Base-by-base conservation (phyloP, 140 eudicot species). In the Senecio squalidus region DNA sequence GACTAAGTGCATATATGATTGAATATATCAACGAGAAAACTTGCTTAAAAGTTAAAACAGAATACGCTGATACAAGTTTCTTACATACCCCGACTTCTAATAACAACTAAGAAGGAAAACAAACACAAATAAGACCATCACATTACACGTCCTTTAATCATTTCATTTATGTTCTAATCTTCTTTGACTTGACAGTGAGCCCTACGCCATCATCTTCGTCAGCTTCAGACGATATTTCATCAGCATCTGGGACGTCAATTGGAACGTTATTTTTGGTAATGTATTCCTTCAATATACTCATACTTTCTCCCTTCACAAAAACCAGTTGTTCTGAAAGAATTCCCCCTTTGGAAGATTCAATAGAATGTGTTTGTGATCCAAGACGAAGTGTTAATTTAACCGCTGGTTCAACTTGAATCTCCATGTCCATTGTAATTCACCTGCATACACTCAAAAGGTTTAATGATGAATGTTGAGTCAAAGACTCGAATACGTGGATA, bases 231-330 rank as follows among this genome's bases (percentile, higher is more conserved):
- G 83, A 76, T 18, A 79, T 79, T 28, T 83, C 91, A 21, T 68
- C 66, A 47, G 78, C 86, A 36, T 88, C 89, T 13, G 98, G 98
- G 39, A 92, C 95, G 21, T 92, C 96, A 66, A 67, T 82, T 55
- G 93, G 89, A 20, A 84, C 85, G 26, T 92, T 87, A 73, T 87
- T 82, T 27, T 66, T 72, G 50, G 86, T 84, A 45, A 87, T 92
- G 72, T 68, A 87, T 36, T 82, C 95, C 80, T 92, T 87, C 53
- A 92, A 62, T 74, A 92, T 69, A 70, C 44, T 71, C 95, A 92
- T 87, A 76, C 96, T 84, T 72, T 84, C 89, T 68, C 63, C 81
- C 65, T 92, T 92, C 68, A 84, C 68, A 20, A 55, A 63, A 56
- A 44, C 78, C 66, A 86, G 45, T 61, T 87, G 92, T 63, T 91